Base-by-base conservation (phyloP, 148 eudicot genomes). In the Nyssa sinensis region DNA sequence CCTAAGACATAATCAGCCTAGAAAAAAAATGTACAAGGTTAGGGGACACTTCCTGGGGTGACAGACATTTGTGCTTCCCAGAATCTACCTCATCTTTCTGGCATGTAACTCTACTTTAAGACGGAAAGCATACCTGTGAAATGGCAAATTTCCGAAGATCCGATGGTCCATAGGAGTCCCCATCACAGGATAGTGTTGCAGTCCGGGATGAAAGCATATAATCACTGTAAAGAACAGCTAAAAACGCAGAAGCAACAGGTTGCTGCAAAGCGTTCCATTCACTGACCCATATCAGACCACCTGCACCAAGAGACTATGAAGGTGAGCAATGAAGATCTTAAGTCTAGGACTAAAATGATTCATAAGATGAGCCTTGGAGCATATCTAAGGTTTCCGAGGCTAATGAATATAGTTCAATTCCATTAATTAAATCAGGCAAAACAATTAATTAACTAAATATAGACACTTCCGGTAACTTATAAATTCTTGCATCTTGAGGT, bases 251-350 rank as follows among this genome's bases (percentile, higher is more conserved):
- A 37, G 96, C 97, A 30, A 92, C 88, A 24, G 94, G 98, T 51
- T 95, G 98, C 79, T 88, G 94, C 75, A 95, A 79, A 21, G 97
- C 78, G 39, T 92, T 87, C 98, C 98, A 94, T 66, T 94, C 83
- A 77, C 86, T 86, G 33, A 95, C 85, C 98, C 98, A 95, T 79
- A 95, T 78, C n/a, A 95, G 66, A 76, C 97, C 97, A 80, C 82
- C 97, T 92, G 88, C 70, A 75, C 58, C 57, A 71, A 79, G 58
- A 71, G 44, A 28, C 17, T 23, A 19, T 39, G 11, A 72, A 12
- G 60, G 53, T 78, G 31, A 64, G 59, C 28, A 13, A 29, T 21
- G 53, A 17, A 70, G 64, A 70, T 32, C 30, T 24, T 17, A 23
- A n/a, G n/a, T n/a, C n/a, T n/a, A n/a, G n/a, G n/a, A n/a, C n/a